These are phyloP conservation scores for Penicillium janthinellum DNA, from an alignment of 2,329 filamentous ascomycete genomes.

Conservation along the genomic window DNA sequence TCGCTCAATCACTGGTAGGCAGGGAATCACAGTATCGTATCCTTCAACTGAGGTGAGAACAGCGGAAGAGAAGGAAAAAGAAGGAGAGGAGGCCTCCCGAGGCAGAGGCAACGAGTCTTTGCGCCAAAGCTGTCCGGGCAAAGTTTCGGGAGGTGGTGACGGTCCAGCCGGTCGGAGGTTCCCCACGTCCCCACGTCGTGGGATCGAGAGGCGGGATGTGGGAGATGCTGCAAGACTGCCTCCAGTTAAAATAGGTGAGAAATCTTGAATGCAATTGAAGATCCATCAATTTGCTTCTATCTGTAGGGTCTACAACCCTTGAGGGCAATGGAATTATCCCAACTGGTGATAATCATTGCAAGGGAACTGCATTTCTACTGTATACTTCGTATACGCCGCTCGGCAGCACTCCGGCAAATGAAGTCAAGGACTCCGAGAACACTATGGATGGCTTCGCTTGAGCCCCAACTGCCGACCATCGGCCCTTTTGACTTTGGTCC, in stretches of 20 bases:
- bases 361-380: background rate
- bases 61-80: background rate
- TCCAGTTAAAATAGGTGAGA: background rate
- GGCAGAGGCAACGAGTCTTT: background rate
- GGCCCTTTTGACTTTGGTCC: background rate
- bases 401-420: background rate
- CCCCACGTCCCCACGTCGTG: slow-evolving; percentile 22
- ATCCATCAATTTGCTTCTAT: background rate
- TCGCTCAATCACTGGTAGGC: slow-evolving; percentile 5
- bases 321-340: background rate
- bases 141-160: background rate
- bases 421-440: background rate
- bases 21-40: background rate
- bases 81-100: background rate
- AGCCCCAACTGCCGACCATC: background rate
- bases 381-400: background rate
- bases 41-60: background rate
- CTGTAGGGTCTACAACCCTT: background rate
- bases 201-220: background rate
- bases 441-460: background rate
- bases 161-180: slow-evolving; percentile 4
- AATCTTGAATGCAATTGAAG: background rate
- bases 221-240: background rate
- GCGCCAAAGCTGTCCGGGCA: slow-evolving; percentile 1
- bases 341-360: background rate